Evolutionary conservation across 2,329 filamentous ascomycete species (phyloP).

Genomic region (Trichoderma oligosporum): DNA sequence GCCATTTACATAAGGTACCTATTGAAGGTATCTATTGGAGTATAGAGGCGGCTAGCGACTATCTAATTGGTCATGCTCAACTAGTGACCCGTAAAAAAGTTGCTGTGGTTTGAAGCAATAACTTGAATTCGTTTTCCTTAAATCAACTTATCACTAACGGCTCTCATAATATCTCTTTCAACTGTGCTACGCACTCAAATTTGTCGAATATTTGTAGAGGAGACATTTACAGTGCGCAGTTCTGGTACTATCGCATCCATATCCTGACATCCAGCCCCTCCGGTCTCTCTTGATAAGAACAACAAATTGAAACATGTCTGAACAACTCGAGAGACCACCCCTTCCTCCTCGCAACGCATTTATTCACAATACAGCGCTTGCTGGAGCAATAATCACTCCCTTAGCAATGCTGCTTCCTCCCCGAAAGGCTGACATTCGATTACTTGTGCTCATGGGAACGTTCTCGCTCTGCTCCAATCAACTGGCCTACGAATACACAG

Average conservation of each 20-base stretch:
- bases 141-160: background rate
- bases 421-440: conserved; percentile 49
- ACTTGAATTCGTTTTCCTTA: background rate
- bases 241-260: background rate
- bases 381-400: conserved; percentile 45
- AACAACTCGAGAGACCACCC: conserved; percentile 28
- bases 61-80: background rate
- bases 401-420: conserved; percentile 50
- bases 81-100: conserved; percentile 18
- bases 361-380: conserved; percentile 48
- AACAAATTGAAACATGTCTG: conserved; percentile 27
- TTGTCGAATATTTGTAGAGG: background rate
- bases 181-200: background rate
- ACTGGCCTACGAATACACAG: conserved; percentile 55
- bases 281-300: background rate
- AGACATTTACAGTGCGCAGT: background rate
- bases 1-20: no score
- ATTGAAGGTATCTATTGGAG: no score
- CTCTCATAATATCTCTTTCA: background rate
- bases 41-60: background rate
- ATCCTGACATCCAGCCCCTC: background rate
- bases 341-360: conserved; percentile 35
- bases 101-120: conserved; percentile 4
- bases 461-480: conserved; percentile 53
- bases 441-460: conserved; percentile 46